These are phyloP conservation scores for Schoenoplectus triqueter DNA, from an alignment of 202 grass and related monocot species.

Conservation along the genomic window DNA sequence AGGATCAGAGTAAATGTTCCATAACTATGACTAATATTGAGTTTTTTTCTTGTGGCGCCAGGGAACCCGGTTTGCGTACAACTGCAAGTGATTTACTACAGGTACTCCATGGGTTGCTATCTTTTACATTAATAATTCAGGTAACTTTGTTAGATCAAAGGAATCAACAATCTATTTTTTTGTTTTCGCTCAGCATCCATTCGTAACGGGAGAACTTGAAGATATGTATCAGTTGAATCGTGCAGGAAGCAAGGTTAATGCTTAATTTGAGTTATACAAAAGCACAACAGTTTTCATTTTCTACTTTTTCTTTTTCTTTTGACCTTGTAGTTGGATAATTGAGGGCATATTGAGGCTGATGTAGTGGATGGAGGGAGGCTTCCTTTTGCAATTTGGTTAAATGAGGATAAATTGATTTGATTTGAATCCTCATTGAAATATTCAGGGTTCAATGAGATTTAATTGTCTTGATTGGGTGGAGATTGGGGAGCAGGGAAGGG, in stretches of 20 bases:
- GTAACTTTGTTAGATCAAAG: constrained; percentile 36
- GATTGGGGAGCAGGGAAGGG: no score
- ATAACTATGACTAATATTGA: constrained; percentile 22
- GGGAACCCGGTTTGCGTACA: constrained; percentile 77
- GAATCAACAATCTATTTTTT: constrained; percentile 44
- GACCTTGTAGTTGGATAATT: not conserved
- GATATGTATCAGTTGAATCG: constrained; percentile 49
- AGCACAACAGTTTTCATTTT: not conserved
- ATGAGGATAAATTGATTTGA: not conserved
- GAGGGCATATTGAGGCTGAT: not conserved
- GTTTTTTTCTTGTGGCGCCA: constrained; percentile 43
- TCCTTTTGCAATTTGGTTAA: constrained; percentile 20
- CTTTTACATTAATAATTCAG: constrained; percentile 36
- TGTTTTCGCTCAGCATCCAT: constrained; percentile 71
- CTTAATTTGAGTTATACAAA: constrained; percentile 35
- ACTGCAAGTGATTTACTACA: constrained; percentile 74
- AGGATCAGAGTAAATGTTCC: not conserved
- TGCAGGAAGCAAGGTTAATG: constrained; percentile 49
- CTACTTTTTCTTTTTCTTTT: constrained; percentile 11
- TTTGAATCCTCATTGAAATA: constrained; percentile 17
- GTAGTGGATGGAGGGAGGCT: not conserved
- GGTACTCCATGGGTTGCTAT: constrained; percentile 43
- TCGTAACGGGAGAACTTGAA: constrained; percentile 75
- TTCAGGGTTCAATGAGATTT: constrained; percentile 17
- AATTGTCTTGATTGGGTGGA: not conserved